Evolutionary conservation across 176 grass and related monocot species (phyloP), one percentile per base, ranked within the genome.

Genomic region (Aegilops longissima): DNA sequence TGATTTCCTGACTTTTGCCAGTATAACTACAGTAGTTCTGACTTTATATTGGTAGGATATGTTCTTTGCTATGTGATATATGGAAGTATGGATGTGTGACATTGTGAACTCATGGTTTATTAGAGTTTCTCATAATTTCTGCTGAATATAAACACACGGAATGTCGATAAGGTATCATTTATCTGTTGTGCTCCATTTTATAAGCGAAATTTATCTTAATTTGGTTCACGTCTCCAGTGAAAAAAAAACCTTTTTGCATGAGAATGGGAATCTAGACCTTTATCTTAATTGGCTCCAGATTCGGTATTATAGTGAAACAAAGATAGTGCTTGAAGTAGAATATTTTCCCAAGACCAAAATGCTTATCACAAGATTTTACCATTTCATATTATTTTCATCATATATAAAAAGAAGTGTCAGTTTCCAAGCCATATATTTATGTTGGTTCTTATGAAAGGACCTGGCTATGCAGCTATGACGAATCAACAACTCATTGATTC

Each of bases 401-500:
- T 67, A 79, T 73, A 10, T 63, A 34, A 58, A 34, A 67, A 68
- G 42, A 25, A 35, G 40, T 47, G 18, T 49, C 8, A 76, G 47
- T 11, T 81, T 49, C 68, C 31, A 86, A 63, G 12, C 29, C 68
- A 85, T 21, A 36, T 42, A 88, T 85, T 76, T 88, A 30, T 51
- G 69, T 73, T 76, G 47, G 49, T 86, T 78, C 84, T 90, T 31
- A 90, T 83, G 56, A 2, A 31, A 82, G 9, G 23, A 70, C 73
- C 29, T 81, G 47, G 16, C 17, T 62, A 76, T 87, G 70, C 88
- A 98, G 96, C 47, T 66, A 96, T 98, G 96, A 72, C 84, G 23
- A 98, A 98, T 85, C 96, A 94, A 88, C 86, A 98, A 80, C 94
- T 98, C 38, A 87, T 98, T 77, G 90, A 93, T 88, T 38, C 82